Base-by-base conservation (phyloP, 1,284 basidiomycete genomes). In the Volvariella volvacea region DNA sequence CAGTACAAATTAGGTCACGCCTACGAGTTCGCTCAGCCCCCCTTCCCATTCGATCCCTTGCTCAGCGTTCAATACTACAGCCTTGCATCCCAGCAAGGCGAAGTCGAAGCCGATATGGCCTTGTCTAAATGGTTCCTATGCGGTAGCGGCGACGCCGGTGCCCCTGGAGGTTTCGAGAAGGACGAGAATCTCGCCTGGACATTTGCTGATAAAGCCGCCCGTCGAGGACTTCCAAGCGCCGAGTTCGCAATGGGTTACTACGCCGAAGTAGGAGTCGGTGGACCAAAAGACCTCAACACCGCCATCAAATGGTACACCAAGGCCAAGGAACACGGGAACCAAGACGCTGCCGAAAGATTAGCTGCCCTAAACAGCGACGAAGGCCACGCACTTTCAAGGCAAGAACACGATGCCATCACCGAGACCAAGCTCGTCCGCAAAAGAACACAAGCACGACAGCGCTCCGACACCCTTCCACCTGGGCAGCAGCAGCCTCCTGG, bases 241-340 rank as follows among this genome's bases (percentile, higher is more conserved):
- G 88, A 94, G 61, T 97, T 97, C 61, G 93, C 93, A 0, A 83
- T 97, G 76, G 94, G 92, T 0, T 97, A 97, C 60, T 96, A 93
- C 59, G 73, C 73, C 32, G 92, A 94, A 58, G 89, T 88, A 0
- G 85, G 86, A 2, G 79, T 88, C 1, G 86, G 84, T 0, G 76
- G 78, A 0, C 55, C 66, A n/a, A 80, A 79, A 55, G 78, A 91
- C 57, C 48, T 92, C 20, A 71, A 73, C 0, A 64, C 65, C 1
- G 86, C 90, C 3, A 64, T 69, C 43, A 73, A 65, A 54, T 94
- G 90, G 88, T 94, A 88, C 56, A 65, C 61, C 10, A 66, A 67
- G 78, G 92, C 92, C 0, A 71, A 80, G 14, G 70, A 78, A n/a
- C 82, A 90, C 45, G 88, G 85, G 6, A 95, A 93, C 57, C 52